Base-by-base conservation (phyloP, 2,329 filamentous ascomycete genomes). In the Septoria linicola region DNA sequence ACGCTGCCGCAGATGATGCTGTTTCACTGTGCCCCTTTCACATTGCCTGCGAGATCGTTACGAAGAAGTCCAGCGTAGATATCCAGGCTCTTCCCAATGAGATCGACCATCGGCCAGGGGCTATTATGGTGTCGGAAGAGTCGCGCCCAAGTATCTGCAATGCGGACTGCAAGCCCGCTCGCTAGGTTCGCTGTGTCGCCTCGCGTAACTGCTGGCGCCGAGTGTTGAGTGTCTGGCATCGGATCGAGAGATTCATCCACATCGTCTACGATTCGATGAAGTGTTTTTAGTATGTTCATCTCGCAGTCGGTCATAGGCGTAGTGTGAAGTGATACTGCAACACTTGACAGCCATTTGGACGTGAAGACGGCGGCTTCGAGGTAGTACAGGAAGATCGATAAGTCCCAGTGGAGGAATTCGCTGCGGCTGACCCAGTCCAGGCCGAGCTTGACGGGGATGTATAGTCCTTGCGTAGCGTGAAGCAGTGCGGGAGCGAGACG, bases 401-500 rank as follows among this genome's bases (percentile, higher is more conserved):
- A 11, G 19, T 45, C 42, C 42, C 42, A 45, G 8, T 45, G 42
- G 19, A 45, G 19, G 27, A 45, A 45, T 13, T 35, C 16, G n/a
- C 19, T 35, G 10, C 42, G 42, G n/a, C 25, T 45, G 19, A 34
- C 20, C 30, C 32, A 45, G 21, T 45, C 42, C n/a, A 45, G 30
- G 17, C 42, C 42, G 11, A 45, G 16, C 31, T 45, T 45, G 27
- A 45, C 42, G 5, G 42, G 42, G 14, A 45, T 45, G 31, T 45
- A 45, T n/a, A 45, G 17, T 32, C 14, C 42, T 35, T 45, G 42
- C n/a, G 32, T 45, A 11, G 42, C 42, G 16, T 45, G 32, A 16
- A 45, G n/a, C 21, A 45, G 16, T 20, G 42, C 30, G 8, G 42
- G 32, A 13, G 32, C 19, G 16, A 45, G 19, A 14, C 25, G 14